Evolutionary conservation across 2,329 filamentous ascomycete genomes (phyloP).

Genomic region (Orbilia brochopaga): DNA sequence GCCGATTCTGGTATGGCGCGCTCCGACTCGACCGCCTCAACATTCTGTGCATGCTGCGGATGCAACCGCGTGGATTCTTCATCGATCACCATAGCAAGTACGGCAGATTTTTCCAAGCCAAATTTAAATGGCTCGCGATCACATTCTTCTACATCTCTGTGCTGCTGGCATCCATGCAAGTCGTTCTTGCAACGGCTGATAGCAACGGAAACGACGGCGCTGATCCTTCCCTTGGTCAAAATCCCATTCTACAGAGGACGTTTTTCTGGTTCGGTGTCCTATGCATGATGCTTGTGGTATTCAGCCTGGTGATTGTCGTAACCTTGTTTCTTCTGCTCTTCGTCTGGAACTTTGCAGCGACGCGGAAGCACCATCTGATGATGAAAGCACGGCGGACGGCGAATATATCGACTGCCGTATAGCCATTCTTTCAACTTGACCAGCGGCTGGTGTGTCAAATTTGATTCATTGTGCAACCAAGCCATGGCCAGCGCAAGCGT

Average conservation of each 20-base stretch:
- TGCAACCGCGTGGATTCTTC: slow-evolving; percentile 6
- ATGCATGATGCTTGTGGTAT: not conserved
- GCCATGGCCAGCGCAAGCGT: no score
- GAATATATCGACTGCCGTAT: no score
- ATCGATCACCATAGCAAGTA: slow-evolving; percentile 9
- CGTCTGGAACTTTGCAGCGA: slow-evolving; percentile 4
- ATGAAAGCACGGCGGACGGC: not conserved
- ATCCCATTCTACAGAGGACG: not conserved
- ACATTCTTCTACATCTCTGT: slow-evolving; percentile 11
- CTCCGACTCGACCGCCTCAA: slow-evolving; percentile 13
- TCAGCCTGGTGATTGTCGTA: not conserved
- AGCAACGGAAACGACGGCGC: not conserved
- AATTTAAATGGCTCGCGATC: slow-evolving; percentile 17
- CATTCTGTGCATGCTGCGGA: not conserved
- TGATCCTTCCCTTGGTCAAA: not conserved
- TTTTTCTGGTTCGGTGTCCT: not conserved
- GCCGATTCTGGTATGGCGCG: slow-evolving; percentile 11
- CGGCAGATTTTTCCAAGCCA: slow-evolving; percentile 10
- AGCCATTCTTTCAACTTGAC: no score
- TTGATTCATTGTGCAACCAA: no score
- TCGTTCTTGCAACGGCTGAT: not conserved
- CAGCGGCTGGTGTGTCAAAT: no score
- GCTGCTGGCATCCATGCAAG: slow-evolving; percentile 13
- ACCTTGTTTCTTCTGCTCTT: not conserved
- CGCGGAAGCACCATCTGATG: not conserved